Conservation (phyloP, 305 asterid species). For the Solanum hybrid region DNA sequence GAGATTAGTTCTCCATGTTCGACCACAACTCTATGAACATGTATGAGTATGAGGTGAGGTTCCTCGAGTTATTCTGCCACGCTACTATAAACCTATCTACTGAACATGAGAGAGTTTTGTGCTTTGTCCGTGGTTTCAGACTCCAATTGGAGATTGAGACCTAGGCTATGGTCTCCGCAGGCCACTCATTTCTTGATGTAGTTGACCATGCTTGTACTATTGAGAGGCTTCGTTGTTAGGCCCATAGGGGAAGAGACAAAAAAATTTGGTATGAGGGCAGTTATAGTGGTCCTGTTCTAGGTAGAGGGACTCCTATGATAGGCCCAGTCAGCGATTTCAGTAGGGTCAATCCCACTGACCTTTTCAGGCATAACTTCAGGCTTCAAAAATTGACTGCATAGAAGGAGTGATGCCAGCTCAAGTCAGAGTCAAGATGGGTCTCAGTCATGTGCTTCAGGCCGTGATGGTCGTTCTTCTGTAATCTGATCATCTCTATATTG, state of each 20-base stretch:
- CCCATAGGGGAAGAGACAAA: neutral
- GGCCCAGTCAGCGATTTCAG: neutral
- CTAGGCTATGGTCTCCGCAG: neutral
- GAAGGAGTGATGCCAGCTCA: neutral
- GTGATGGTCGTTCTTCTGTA: neutral
- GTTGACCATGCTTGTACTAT: neutral
- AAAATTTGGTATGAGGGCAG: neutral
- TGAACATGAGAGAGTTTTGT: neutral
- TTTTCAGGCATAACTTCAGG: neutral
- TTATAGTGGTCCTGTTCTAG: neutral
- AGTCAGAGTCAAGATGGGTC: neutral
- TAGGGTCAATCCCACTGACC: neutral
- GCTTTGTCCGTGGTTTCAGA: neutral
- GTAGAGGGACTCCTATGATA: neutral
- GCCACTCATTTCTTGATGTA: neutral
- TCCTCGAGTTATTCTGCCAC: too few species aligned
- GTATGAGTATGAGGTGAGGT: neutral
- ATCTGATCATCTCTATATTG: neutral
- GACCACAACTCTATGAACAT: neutral
- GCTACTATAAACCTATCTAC: neutral
- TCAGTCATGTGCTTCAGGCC: neutral
- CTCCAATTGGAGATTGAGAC: neutral
- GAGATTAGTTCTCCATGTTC: neutral
- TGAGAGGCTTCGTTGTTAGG: neutral
- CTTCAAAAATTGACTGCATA: neutral